phyloP scores from a whole-genome alignment of 805 yeast genomes.

The Candida dajiaensis region DNA sequence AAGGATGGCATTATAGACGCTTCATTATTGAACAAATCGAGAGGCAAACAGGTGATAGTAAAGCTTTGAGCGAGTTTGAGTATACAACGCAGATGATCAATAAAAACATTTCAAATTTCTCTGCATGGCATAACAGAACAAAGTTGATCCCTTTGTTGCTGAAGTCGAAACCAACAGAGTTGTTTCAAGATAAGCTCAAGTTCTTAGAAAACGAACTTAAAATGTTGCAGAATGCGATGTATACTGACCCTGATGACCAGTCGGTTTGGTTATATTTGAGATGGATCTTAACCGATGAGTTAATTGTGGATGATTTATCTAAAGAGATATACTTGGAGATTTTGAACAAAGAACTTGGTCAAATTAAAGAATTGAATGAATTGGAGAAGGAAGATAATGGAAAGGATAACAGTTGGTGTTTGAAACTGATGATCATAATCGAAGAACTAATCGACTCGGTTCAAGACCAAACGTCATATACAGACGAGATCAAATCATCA shows the following conservation, averaged over 20 bases:
- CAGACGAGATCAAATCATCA: slow-evolving; percentile 27
- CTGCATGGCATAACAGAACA: slow-evolving; percentile 93
- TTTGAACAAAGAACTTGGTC: slow-evolving; percentile 38
- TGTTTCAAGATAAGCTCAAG: slow-evolving; percentile 24
- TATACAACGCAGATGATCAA: slow-evolving; percentile 78
- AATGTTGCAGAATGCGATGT: slow-evolving; percentile 75
- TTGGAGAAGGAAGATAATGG: slow-evolving; percentile 68
- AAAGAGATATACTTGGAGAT: slow-evolving; percentile 31
- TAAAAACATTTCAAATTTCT: slow-evolving; percentile 81
- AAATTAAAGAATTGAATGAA: slow-evolving; percentile 57
- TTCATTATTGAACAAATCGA: slow-evolving; percentile 45
- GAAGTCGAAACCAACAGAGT: slow-evolving; percentile 15
- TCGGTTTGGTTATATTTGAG: slow-evolving; percentile 86
- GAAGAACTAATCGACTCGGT: slow-evolving; percentile 20
- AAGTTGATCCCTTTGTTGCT: slow-evolving; percentile 55
- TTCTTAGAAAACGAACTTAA: slow-evolving; percentile 55
- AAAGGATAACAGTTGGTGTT: slow-evolving; percentile 67
- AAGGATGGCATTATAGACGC: slow-evolving; percentile 94
- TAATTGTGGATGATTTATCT: slow-evolving; percentile 22
- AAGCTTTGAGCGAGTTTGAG: slow-evolving; percentile 51
- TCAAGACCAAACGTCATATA: background rate
- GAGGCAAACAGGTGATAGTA: slow-evolving; percentile 20
- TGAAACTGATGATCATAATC: slow-evolving; percentile 51
- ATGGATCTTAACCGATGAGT: slow-evolving; percentile 55
- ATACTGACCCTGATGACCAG: slow-evolving; percentile 91